Evolutionary conservation across 2,329 filamentous ascomycete genomes (phyloP).

Genomic region (Podosphaera xanthii): DNA sequence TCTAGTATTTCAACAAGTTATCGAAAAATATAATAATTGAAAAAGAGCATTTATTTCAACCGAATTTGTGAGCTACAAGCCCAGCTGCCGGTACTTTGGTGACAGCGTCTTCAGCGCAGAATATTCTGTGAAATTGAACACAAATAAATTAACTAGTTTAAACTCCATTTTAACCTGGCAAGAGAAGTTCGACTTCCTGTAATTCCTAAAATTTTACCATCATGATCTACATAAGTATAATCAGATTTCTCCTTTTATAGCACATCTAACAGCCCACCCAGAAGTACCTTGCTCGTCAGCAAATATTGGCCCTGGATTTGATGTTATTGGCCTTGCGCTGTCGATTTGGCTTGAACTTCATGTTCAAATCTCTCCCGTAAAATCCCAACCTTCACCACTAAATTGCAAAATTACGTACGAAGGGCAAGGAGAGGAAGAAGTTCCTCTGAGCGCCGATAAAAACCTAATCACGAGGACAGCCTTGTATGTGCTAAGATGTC

Average conservation of each 20-base stretch:
- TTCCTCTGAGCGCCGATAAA: slow-evolving; percentile 60
- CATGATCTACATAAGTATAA: slow-evolving; percentile 1
- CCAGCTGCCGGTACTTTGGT: too few relatives aligned
- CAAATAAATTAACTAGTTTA: too few relatives aligned
- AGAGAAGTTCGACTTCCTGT: too few relatives aligned
- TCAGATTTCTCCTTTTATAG: background rate
- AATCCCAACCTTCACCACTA: slow-evolving; percentile 35
- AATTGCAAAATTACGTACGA: slow-evolving; percentile 88
- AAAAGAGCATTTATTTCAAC: too few relatives aligned
- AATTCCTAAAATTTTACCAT: background rate
- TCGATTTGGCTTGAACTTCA: slow-evolving; percentile 82
- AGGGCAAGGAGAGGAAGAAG: slow-evolving; percentile 44
- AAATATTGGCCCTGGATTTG: slow-evolving; percentile 94
- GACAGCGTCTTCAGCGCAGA: too few relatives aligned
- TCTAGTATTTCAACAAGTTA: too few relatives aligned
- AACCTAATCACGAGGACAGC: slow-evolving; percentile 91
- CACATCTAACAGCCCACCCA: slow-evolving; percentile 1
- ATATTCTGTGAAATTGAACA: too few relatives aligned
- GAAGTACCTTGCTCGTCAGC: slow-evolving; percentile 79
- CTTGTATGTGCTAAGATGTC: slow-evolving; percentile 82
- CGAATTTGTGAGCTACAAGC: too few relatives aligned
- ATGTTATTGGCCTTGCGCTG: slow-evolving; percentile 87
- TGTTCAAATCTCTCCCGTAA: slow-evolving; percentile 45
- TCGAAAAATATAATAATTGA: too few relatives aligned
- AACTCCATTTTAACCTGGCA: too few relatives aligned